These are phyloP conservation scores for Nidularia sp. DNA, from an alignment of 768 basidiomycete species.

Conservation along the genomic window DNA sequence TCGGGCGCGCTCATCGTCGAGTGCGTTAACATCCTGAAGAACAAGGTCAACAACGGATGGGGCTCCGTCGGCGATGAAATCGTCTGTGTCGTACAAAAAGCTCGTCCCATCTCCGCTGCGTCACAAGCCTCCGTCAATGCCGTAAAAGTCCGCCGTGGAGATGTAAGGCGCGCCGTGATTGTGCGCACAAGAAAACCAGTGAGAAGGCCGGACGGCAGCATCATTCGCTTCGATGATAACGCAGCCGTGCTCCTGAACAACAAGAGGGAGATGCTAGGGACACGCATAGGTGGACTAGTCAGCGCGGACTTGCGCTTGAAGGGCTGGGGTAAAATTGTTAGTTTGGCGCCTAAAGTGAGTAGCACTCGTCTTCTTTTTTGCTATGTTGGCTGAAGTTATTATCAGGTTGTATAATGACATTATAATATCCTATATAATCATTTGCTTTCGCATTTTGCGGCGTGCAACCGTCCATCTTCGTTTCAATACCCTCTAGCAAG, in stretches of 20 bases:
- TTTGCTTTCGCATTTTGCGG: no score
- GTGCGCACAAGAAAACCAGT: slow-evolving; percentile 90
- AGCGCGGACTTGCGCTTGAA: slow-evolving; percentile 87
- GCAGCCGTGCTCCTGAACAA: slow-evolving; percentile 92
- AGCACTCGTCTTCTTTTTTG: no score
- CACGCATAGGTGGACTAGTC: slow-evolving; percentile 90
- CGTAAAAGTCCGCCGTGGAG: slow-evolving; percentile 88
- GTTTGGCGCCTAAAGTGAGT: slow-evolving; percentile 84
- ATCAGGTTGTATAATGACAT: no score
- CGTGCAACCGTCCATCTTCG: no score
- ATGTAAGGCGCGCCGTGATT: slow-evolving; percentile 93
- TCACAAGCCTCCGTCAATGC: slow-evolving; percentile 68
- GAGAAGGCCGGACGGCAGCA: slow-evolving; percentile 81
- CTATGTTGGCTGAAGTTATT: no score
- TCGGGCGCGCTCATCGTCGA: slow-evolving; percentile 92
- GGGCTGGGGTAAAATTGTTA: slow-evolving; percentile 93
- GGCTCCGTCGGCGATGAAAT: slow-evolving; percentile 94
- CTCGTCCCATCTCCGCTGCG: slow-evolving; percentile 73
- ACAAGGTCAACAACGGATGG: slow-evolving; percentile 94
- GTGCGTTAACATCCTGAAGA: slow-evolving; percentile 94
- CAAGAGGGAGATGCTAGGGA: slow-evolving; percentile 94
- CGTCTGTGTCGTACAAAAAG: slow-evolving; percentile 90
- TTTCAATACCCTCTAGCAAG: no score
- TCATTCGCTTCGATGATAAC: slow-evolving; percentile 93
- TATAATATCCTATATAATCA: no score